phyloP scores from a whole-genome alignment of 345 rosid genomes.

The Pistacia vera region DNA sequence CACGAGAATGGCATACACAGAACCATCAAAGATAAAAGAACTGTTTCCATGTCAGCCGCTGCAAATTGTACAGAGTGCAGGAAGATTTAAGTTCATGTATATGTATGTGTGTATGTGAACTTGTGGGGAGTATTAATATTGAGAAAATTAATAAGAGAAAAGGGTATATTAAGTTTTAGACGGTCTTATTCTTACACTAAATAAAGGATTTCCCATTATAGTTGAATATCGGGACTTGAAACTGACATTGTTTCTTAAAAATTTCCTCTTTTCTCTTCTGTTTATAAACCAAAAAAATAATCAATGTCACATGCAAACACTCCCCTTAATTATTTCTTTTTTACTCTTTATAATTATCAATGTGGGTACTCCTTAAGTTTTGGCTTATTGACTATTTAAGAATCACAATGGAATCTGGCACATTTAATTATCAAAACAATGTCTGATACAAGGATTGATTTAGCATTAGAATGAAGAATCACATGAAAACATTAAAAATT shows the following conservation, averaged over 20 bases:
- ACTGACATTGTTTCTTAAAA: constrained; percentile 29
- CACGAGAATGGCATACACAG: constrained; percentile 51
- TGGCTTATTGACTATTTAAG: constrained; percentile 3
- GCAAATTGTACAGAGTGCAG: constrained; percentile 29
- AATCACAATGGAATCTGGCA: neutral
- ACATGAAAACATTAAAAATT: too few species aligned
- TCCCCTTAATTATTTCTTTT: neutral
- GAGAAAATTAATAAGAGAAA: neutral
- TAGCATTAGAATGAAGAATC: too few species aligned
- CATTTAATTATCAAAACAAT: too few species aligned
- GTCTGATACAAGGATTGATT: too few species aligned
- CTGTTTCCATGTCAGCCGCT: constrained; percentile 63
- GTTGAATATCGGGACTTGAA: constrained; percentile 40
- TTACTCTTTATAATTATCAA: neutral
- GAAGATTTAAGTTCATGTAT: constrained; percentile 12
- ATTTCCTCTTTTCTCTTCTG: constrained; percentile 8
- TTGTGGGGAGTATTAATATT: constrained; percentile 8
- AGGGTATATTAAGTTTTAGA: constrained; percentile 23
- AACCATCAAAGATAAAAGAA: constrained; percentile 21
- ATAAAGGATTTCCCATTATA: constrained; percentile 29
- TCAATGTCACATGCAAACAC: constrained; percentile 27
- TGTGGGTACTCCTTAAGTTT: neutral
- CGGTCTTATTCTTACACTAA: constrained; percentile 18
- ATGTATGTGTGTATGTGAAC: neutral
- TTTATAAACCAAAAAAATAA: neutral